These are phyloP conservation scores for Hericium alpestre DNA, from an alignment of 768 basidiomycete species.

Conservation along the genomic window DNA sequence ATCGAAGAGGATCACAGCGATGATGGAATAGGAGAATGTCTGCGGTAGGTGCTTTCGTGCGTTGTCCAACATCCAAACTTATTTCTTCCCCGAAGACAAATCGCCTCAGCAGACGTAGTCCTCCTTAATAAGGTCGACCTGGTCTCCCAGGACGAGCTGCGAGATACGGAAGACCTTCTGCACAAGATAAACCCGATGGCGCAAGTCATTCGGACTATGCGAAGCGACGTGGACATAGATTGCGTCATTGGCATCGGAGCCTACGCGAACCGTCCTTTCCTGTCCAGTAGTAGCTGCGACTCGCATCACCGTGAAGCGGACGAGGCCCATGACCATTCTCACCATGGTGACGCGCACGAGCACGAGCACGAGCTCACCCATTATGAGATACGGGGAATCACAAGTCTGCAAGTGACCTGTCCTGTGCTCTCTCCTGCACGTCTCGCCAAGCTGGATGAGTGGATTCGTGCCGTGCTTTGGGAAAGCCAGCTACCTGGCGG, in stretches of 20 bases:
- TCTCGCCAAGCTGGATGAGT: constrained; percentile 54
- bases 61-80: background rate
- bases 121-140: constrained; percentile 89
- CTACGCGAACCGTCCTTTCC: constrained; percentile 44
- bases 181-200: constrained; percentile 72
- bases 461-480: constrained; percentile 81
- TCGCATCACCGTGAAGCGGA: constrained; percentile 23
- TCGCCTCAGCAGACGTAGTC: constrained; percentile 86
- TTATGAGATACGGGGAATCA: constrained; percentile 73
- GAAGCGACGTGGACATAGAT: constrained; percentile 62
- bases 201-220: constrained; percentile 61
- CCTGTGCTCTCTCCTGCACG: constrained; percentile 43
- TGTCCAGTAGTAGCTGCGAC: constrained; percentile 1
- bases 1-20: constrained; percentile 66
- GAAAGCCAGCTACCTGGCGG: constrained; percentile 43
- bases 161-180: constrained; percentile 48
- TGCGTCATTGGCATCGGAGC: constrained; percentile 75
- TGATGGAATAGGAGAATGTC: constrained; percentile 65
- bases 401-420: constrained; percentile 63
- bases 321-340: constrained; percentile 34
- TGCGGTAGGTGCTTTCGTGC: constrained; percentile 41
- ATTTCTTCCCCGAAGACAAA: constrained; percentile 50
- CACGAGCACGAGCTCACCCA: constrained; percentile 34
- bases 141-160: constrained; percentile 34
- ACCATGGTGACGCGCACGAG: constrained; percentile 7